Base-by-base conservation (phyloP, 805 yeast species). In the Starmerella davenportii region DNA sequence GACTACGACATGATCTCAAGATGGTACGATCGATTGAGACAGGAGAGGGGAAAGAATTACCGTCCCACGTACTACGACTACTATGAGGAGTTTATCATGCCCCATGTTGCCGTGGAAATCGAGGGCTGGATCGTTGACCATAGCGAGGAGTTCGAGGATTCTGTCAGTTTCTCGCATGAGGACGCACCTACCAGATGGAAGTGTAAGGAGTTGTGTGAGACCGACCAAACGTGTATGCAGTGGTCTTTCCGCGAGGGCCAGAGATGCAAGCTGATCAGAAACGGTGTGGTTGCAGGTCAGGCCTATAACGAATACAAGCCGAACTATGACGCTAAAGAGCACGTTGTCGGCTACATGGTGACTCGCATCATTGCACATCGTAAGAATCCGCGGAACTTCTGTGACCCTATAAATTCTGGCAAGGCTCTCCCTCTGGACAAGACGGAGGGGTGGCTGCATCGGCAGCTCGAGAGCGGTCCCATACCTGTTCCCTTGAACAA, bases 1-100 rank as follows among this genome's bases (percentile, higher is more conserved):
- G 58, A 57, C 21, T 36, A 53, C 16, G 56, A 53, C 21, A 43
- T 7, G 41, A 55, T 39, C 49, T 58, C 51, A 35, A 61, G 53
- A 39, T 43, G 42, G 46, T 44, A 44, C 41, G 40, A 34, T 37
- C 44, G 39, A 34, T 37, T 31, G 43, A 37, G 24, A 35, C 30
- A n/a, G 42, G 42, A 16, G 49, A 7, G 9, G 52, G 23, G 32
- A 5, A 21, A 21, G n/a, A 32, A 21, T 11, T 32, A 32, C 25
- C 7, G 15, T 9, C 35, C 35, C 13, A 32, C 44, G 7, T 51
- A 56, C 35, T 35, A 39, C 14, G 58, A 57, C 39, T 50, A 56
- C 16, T 58, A 58, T 46, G 45, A 38, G 14, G 53, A 54, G 40
- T 56, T 55, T 35, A 39, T 50, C 25, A 38, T 52, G 42, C 62